A percentile compares a stretch with the other conserved stretches of the same genome.
Conservation (phyloP, 257 asterid species). For the Misopates orontium region DNA sequence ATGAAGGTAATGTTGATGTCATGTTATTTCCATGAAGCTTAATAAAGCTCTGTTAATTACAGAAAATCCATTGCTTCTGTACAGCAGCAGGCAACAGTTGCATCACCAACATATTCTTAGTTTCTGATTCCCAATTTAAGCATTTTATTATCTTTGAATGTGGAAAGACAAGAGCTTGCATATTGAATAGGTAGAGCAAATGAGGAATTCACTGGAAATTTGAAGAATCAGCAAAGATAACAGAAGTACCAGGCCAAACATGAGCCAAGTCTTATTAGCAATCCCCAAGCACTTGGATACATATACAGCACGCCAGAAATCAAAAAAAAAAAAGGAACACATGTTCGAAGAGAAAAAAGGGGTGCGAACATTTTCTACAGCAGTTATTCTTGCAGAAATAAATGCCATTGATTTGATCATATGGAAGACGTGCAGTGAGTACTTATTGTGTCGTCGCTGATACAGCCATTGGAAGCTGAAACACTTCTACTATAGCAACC, state of each 20-base stretch:
- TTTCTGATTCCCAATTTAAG: no score
- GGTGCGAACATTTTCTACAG: neutral
- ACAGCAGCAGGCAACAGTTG: neutral
- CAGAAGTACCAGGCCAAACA: neutral
- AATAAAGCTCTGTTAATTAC: neutral
- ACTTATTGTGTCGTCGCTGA: conserved; percentile 37
- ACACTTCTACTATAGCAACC: conserved; percentile 52
- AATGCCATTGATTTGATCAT: neutral
- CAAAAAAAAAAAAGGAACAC: conserved; percentile 11
- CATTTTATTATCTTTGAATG: no score
- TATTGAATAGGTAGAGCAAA: neutral
- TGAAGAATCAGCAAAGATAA: neutral
- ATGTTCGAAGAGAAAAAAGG: neutral
- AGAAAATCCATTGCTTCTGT: neutral
- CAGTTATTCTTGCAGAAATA: neutral
- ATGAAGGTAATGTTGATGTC: no score
- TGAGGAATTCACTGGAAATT: neutral
- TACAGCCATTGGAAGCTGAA: conserved; percentile 44
- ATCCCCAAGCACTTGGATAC: neutral
- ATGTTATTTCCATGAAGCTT: neutral
- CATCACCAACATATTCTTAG: neutral
- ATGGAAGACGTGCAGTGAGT: conserved; percentile 36
- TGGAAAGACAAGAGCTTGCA: neutral
- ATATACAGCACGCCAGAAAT: neutral
- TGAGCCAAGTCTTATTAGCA: conserved; percentile 23